These are phyloP conservation scores for Colletotrichum melonis DNA, from an alignment of 2,329 filamentous ascomycete genomes.

Conservation along the genomic window DNA sequence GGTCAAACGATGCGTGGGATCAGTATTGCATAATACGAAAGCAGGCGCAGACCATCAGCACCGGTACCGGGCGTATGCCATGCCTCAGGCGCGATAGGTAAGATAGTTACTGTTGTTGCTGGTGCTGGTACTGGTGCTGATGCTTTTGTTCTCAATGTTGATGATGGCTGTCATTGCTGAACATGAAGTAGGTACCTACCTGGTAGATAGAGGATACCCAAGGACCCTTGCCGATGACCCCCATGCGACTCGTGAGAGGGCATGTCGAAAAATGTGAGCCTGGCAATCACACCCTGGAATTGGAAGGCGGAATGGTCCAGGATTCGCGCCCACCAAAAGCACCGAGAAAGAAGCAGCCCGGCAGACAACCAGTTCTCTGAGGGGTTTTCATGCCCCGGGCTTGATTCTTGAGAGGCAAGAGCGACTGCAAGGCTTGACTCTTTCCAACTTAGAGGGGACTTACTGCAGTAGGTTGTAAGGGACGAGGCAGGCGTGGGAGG, in stretches of 20 bases:
- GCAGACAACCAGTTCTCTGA: not conserved
- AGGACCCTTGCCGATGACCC: not conserved
- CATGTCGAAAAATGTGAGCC: not conserved
- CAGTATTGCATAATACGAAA: not conserved
- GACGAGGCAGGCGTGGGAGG: not conserved
- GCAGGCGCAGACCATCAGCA: not conserved
- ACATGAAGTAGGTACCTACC: too few relatives aligned
- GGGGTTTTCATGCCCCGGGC: not conserved
- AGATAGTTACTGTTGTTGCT: not conserved
- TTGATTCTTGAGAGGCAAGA: not conserved
- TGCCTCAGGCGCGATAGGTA: not conserved
- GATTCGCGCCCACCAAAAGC: not conserved
- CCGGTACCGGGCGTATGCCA: not conserved
- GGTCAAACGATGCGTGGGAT: not conserved
- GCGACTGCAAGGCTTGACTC: not conserved
- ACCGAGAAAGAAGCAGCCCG: not conserved
- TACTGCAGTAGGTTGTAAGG: too few relatives aligned
- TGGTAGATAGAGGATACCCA: not conserved
- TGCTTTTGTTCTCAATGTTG: not conserved
- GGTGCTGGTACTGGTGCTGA: not conserved
- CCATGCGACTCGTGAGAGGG: not conserved
- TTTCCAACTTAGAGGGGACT: not conserved
- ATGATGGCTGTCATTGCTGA: not conserved
- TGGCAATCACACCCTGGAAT: constrained; percentile 16
- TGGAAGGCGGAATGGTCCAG: constrained; percentile 2